Percentiles rank a stretch among this genome's conserved stretches.
Conservation (phyloP, 176 grass and related monocot genomes). For the Phyllostachys edulis region DNA sequence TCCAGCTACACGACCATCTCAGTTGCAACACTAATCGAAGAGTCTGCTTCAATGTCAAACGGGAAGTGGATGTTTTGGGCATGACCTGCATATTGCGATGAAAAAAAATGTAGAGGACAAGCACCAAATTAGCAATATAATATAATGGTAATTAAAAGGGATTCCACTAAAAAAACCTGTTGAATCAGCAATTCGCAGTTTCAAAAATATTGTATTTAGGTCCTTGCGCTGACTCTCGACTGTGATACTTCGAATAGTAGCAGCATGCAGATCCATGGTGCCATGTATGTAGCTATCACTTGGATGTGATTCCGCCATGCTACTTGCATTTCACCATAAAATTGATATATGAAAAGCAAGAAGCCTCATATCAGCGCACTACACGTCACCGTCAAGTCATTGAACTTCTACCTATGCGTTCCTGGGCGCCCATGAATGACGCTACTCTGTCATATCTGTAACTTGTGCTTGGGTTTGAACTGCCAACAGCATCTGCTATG, state of each 20-base stretch:
- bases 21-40: slow-evolving; percentile 73
- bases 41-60: slow-evolving; percentile 72
- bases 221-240: slow-evolving; percentile 70
- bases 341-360: too few relatives aligned
- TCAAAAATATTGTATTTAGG: slow-evolving; percentile 76
- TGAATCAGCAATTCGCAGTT: slow-evolving; percentile 70
- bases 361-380: too few relatives aligned
- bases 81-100: slow-evolving; percentile 50
- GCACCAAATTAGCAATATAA: not conserved
- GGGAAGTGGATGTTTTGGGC: slow-evolving; percentile 79
- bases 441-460: slow-evolving; percentile 30
- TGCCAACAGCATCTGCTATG: slow-evolving; percentile 31
- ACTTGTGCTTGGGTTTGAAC: slow-evolving; percentile 37
- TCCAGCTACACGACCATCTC: slow-evolving; percentile 79
- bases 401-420: slow-evolving; percentile 25
- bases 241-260: slow-evolving; percentile 50
- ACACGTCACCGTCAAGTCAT: not conserved
- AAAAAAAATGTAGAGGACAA: not conserved
- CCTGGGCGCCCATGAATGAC: slow-evolving; percentile 11
- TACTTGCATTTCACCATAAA: too few relatives aligned
- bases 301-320: too few relatives aligned
- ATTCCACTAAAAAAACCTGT: slow-evolving; percentile 46
- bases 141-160: not conserved
- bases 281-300: too few relatives aligned
- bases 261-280: too few relatives aligned